Conservation (phyloP, 345 rosid genomes). For the Camelina neglecta region DNA sequence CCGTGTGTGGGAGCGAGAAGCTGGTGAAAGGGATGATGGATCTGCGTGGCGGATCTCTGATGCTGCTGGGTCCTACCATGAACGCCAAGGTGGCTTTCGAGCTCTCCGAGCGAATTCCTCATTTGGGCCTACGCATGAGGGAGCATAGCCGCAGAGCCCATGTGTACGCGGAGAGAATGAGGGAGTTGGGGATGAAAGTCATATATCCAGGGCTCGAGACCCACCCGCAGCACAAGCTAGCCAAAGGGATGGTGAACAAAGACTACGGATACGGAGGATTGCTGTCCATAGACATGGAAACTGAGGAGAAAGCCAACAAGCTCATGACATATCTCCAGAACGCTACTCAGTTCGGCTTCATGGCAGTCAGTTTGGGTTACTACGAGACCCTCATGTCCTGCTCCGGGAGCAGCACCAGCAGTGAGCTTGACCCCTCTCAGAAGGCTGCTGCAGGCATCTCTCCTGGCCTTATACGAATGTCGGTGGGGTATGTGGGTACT, state of each 20-base stretch:
- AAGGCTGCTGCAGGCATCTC: conserved; percentile 86
- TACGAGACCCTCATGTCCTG: conserved; percentile 94
- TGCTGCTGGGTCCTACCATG: conserved; percentile 98
- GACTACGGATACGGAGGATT: conserved; percentile 90
- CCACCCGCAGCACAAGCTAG: conserved; percentile 76
- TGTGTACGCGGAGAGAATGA: conserved; percentile 68
- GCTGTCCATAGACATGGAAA: conserved; percentile 79
- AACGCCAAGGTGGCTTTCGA: conserved; percentile 93
- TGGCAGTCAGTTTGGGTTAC: conserved; percentile 97
- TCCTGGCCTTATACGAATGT: conserved; percentile 89
- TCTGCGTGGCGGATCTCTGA: conserved; percentile 81
- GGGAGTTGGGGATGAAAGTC: conserved; percentile 72
- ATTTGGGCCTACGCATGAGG: conserved; percentile 79
- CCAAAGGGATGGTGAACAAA: conserved; percentile 63
- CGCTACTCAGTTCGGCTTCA: conserved; percentile 79
- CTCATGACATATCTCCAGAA: conserved; percentile 84
- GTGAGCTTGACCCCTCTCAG: conserved; percentile 75
- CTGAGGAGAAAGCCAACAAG: conserved; percentile 81
- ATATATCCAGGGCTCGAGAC: conserved; percentile 85
- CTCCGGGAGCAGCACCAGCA: conserved; percentile 93
- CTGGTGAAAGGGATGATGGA: conserved; percentile 95
- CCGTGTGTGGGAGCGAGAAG: conserved; percentile 83
- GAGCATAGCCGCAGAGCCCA: conserved; percentile 82
- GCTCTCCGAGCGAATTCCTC: conserved; percentile 86
- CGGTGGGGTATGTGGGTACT: conserved; percentile 85